phyloP scores from a whole-genome alignment of 2,329 filamentous ascomycete species.

The Kalaharituber pfeilii region DNA sequence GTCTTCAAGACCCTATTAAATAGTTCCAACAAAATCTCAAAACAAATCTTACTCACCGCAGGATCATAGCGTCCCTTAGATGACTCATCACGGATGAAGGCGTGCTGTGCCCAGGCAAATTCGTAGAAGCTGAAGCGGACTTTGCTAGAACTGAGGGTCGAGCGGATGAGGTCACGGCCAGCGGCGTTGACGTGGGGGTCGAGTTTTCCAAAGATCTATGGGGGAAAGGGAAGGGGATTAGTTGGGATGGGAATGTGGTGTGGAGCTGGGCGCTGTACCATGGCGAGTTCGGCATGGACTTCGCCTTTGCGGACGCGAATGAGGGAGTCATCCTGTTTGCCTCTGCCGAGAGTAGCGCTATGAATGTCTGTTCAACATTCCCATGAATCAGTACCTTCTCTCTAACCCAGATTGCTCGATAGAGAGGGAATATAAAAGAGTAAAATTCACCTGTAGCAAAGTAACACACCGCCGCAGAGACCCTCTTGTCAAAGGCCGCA shows the following conservation, averaged over 20 bases:
- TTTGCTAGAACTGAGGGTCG: slow-evolving; percentile 59
- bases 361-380: slow-evolving; percentile 47
- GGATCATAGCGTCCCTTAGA: slow-evolving; percentile 91
- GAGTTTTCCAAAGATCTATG: slow-evolving; percentile 65
- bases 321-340: slow-evolving; percentile 46
- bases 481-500: slow-evolving; percentile 46
- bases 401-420: not conserved
- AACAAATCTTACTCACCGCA: slow-evolving; percentile 69
- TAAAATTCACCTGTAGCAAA: slow-evolving; percentile 47
- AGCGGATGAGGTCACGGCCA: slow-evolving; percentile 67
- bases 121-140: slow-evolving; percentile 70
- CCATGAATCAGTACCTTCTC: slow-evolving; percentile 1
- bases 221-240: not conserved
- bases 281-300: slow-evolving; percentile 61
- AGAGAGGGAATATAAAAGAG: not conserved
- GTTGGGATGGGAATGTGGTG: not conserved
- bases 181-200: slow-evolving; percentile 77
- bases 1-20: slow-evolving; percentile 63
- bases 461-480: slow-evolving; percentile 65
- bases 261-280: slow-evolving; percentile 33
- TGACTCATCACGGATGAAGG: slow-evolving; percentile 84
- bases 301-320: slow-evolving; percentile 36
- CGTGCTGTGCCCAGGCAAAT: slow-evolving; percentile 64
- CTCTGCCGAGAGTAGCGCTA: slow-evolving; percentile 52
- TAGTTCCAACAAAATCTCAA: slow-evolving; percentile 73